Evolutionary conservation across 2,329 filamentous ascomycete genomes (phyloP), one percentile per base, ranked within the genome.

Genomic region (Cylindrodendrum hubeiense): DNA sequence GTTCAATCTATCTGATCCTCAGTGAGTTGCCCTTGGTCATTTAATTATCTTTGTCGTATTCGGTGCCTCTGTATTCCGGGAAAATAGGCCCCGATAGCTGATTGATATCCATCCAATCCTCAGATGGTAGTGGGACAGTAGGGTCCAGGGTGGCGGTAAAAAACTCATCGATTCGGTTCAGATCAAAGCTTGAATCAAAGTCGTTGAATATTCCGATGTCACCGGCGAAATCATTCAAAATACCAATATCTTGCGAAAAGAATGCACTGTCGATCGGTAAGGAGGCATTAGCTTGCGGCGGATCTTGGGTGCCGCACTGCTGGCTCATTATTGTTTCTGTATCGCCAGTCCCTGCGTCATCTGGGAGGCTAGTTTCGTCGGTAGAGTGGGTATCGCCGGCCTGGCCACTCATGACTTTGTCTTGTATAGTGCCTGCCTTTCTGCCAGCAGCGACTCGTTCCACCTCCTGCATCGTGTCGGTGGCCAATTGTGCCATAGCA

Each of bases 61-160:
- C 15, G n/a, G 17, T n/a, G 17, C 5, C 17, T 17, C 6, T n/a
- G 37, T 4, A 41, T 41, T 41, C 37, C n/a, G 15, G 37, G 19
- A 41, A 19, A n/a, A 41, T 19, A 41, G 15, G 37, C 19, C 28
- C 37, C 19, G 37, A 17, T 17, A 41, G 37, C 12, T 43, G 39
- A 8, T 43, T 21, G 39, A 8, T 46, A 13, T 24, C 8, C 5
- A 39, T 24, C 59, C 59, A 62, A 9, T 55, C 43, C 21, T 62
- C 59, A 1, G 26, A 17, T 22, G 24, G 30, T 6, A 62, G 24
- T 2, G 59, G 43, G 12, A 55, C 49, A 2, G 59, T 56, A 3
- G 44, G 51, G 17, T 62, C 43, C n/a, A 62, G 34, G 33, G 51
- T 55, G 10, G 59, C 51, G 2, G 59, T 55, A 26, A 62, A 62